Conservation (phyloP, 441 rosid species). For the Pelargonium australe region DNA sequence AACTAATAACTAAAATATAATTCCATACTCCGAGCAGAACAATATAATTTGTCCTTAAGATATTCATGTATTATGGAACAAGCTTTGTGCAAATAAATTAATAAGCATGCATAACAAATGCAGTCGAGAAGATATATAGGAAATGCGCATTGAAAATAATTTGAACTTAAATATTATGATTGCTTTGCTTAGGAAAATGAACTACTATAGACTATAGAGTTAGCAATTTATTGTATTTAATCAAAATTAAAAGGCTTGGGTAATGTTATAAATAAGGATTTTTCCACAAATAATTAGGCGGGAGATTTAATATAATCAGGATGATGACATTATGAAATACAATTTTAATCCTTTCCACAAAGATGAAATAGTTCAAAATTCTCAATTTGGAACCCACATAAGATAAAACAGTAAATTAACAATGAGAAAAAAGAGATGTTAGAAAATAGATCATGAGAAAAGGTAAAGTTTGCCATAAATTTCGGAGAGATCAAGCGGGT, state of each 20-base stretch:
- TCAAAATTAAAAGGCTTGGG: not conserved
- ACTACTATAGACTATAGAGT: not conserved
- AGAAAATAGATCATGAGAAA: slow-evolving; percentile 9
- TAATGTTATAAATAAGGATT: not conserved
- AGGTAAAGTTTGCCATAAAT: slow-evolving; percentile 1
- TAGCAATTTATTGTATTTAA: not conserved
- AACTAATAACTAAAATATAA: not conserved
- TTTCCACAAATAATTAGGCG: not conserved
- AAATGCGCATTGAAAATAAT: not conserved
- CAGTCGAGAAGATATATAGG: not conserved
- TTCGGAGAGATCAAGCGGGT: slow-evolving; percentile 20
- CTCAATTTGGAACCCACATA: not conserved
- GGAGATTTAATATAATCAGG: not conserved
- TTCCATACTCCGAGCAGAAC: not conserved
- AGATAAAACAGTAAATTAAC: not conserved
- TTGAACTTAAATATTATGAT: not conserved
- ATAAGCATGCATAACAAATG: not conserved
- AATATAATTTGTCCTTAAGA: not conserved
- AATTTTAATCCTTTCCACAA: not conserved
- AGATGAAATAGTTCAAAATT: not conserved
- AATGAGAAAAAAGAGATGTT: not conserved
- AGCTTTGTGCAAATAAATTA: not conserved
- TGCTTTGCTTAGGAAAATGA: not conserved
- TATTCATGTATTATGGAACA: not conserved
- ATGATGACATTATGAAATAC: not conserved